Conservation (phyloP, 2,329 filamentous ascomycete genomes). For the Sclerotinia borealis region DNA sequence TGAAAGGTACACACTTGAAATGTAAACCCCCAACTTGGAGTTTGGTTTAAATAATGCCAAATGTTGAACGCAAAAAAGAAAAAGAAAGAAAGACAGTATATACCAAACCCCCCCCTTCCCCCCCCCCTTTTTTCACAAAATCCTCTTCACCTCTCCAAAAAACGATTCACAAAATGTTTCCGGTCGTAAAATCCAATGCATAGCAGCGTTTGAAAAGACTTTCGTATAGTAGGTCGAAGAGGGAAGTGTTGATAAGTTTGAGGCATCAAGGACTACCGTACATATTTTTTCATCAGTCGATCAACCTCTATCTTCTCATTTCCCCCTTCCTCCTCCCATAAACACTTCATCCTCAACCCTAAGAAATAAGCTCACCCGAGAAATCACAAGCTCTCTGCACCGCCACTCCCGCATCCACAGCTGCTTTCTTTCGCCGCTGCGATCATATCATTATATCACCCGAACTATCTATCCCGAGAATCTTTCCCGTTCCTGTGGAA, state of each 20-base stretch:
- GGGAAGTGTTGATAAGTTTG: constrained; percentile 30
- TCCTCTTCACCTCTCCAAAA: constrained; percentile 46
- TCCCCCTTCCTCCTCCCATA: background rate
- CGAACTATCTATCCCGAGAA: constrained; percentile 56
- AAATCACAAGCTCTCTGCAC: constrained; percentile 22
- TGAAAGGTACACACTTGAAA: too few relatives aligned
- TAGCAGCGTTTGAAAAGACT: constrained; percentile 59
- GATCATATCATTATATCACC: constrained; percentile 59
- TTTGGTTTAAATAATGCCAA: too few relatives aligned
- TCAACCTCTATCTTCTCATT: background rate
- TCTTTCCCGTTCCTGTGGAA: constrained; percentile 39
- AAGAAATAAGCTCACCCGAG: constrained; percentile 18
- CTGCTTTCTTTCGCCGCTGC: constrained; percentile 41
- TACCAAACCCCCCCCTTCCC: too few relatives aligned
- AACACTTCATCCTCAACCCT: background rate
- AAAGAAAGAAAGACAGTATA: too few relatives aligned
- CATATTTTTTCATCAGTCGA: background rate
- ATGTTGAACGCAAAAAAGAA: background rate
- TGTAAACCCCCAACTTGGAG: too few relatives aligned
- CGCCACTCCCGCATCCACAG: background rate
- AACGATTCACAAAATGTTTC: constrained; percentile 40
- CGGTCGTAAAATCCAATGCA: constrained; percentile 54
- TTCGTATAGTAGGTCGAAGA: constrained; percentile 41
- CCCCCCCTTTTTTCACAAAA: too few relatives aligned
- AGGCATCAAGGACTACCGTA: constrained; percentile 47